Evolutionary conservation across 768 basidiomycete species (phyloP), one percentile per base, ranked within the genome.

Genomic region (Dioszegia aurantiaca): DNA sequence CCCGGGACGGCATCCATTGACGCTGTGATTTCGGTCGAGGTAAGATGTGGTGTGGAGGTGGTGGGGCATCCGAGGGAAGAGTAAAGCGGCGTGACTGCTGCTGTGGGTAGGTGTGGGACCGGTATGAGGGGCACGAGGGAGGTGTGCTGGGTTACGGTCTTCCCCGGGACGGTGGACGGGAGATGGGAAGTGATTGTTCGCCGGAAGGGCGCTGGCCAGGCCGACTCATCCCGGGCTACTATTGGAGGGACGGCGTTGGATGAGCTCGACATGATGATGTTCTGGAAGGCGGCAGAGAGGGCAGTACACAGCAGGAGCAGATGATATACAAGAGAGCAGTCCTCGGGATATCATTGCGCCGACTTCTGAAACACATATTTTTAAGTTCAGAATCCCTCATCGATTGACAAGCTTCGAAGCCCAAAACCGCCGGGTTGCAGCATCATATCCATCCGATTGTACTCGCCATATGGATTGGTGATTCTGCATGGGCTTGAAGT

Each of bases 141-240:
- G 46, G 60, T 61, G 54, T 62, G 45, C 19, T 67, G 24, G 1
- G 31, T 41, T 6, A 67, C 68, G 21, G 48, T 4, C 9, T 55
- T 45, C 12, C 65, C 63, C 51, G 45, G 45, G 21, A 30, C 61
- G 33, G 60, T 59, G 28, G 52, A 23, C 12, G 42, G 40, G 24
- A 24, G 26, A 45, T 70, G 68, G 8, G 68, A 59, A 3, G 68
- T 70, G 28, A 70, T 39, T 26, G 63, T 63, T 6, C 68, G 57
- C 6, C 65, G 48, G 40, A 61, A 27, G 6, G 61, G 55, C 4
- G 23, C 54, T 9, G 43, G 51, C 51, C 51, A 53, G 21, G 30
- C 17, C 6, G 31, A 2, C 4, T 23, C 24, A 33, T 30, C 6
- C 4, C 37, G 24, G 33, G 51, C n/a, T 11, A 24, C 9, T 37